Evolutionary conservation across 805 yeast species (phyloP).

Genomic region (Monosporozyma servazzii): DNA sequence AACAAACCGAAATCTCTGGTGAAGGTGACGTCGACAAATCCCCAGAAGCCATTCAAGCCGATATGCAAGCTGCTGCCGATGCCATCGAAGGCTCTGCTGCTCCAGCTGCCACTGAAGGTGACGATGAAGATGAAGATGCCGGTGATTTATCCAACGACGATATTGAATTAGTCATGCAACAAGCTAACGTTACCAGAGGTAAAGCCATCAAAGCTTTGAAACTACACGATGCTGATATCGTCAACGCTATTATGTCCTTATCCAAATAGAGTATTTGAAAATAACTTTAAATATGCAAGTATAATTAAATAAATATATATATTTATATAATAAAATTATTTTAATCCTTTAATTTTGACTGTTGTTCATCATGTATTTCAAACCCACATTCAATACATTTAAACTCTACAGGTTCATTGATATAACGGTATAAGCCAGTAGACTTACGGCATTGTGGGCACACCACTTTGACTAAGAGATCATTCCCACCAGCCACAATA

Average conservation of each 20-base stretch:
- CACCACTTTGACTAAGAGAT: slow-evolving; percentile 8
- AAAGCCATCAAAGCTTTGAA: slow-evolving; percentile 88
- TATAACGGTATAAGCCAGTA: slow-evolving; percentile 20
- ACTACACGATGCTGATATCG: slow-evolving; percentile 86
- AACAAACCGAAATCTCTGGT: slow-evolving; percentile 38
- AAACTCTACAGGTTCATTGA: slow-evolving; percentile 16
- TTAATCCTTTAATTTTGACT: background rate
- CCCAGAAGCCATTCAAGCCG: slow-evolving; percentile 76
- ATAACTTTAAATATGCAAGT: background rate
- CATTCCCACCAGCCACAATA: slow-evolving; percentile 25
- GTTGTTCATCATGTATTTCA: slow-evolving; percentile 7
- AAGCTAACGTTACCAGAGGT: slow-evolving; percentile 79
- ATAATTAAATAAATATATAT: background rate
- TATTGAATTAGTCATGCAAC: slow-evolving; percentile 79
- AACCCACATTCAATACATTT: slow-evolving; percentile 24
- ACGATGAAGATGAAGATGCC: slow-evolving; percentile 72
- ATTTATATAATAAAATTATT: background rate
- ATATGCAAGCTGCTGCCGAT: slow-evolving; percentile 49
- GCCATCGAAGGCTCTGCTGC: slow-evolving; percentile 14
- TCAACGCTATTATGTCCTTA: slow-evolving; percentile 88
- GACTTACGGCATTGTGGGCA: slow-evolving; percentile 21
- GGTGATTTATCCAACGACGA: slow-evolving; percentile 76
- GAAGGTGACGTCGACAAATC: slow-evolving; percentile 42
- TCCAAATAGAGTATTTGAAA: slow-evolving; percentile 23
- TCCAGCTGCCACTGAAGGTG: slow-evolving; percentile 42